These are phyloP conservation scores for Taphrina confusa DNA, from an alignment of 1,139 yeast species.

Conservation along the genomic window DNA sequence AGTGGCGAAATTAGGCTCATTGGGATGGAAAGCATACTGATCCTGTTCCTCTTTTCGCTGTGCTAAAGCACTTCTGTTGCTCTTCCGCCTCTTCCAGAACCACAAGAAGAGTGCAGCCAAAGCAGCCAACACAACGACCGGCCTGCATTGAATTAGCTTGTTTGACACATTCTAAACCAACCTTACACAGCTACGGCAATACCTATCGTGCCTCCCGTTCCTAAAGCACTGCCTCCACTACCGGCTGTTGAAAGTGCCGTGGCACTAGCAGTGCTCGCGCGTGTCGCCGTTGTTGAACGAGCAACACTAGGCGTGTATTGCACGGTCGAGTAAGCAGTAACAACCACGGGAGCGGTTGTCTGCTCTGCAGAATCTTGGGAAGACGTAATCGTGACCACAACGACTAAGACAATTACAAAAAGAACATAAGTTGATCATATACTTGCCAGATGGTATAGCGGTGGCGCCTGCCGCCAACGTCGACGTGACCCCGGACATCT, in stretches of 20 bases:
- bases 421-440: too few relatives aligned
- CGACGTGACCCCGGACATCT: too few relatives aligned
- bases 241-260: slow-evolving; percentile 1
- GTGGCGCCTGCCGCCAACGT: too few relatives aligned
- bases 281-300: slow-evolving; percentile 15
- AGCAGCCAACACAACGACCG: slow-evolving; percentile 37
- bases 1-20: not conserved
- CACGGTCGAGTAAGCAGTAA: slow-evolving; percentile 20
- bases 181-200: slow-evolving; percentile 31
- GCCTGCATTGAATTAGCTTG: not conserved
- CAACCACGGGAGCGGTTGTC: slow-evolving; percentile 19
- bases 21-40: slow-evolving; percentile 40
- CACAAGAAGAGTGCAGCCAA: slow-evolving; percentile 35
- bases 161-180: not conserved
- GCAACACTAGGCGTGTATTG: slow-evolving; percentile 22
- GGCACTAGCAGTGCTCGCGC: not conserved
- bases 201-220: slow-evolving; percentile 30
- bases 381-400: slow-evolving; percentile 28
- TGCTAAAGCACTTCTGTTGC: slow-evolving; percentile 32
- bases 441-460: too few relatives aligned
- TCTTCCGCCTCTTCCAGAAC: slow-evolving; percentile 38
- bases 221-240: not conserved
- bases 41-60: slow-evolving; percentile 40
- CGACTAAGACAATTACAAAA: too few relatives aligned
- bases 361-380: slow-evolving; percentile 13